phyloP scores from a whole-genome alignment of 371 early-diverging fungal species.

The Circinella minor region DNA sequence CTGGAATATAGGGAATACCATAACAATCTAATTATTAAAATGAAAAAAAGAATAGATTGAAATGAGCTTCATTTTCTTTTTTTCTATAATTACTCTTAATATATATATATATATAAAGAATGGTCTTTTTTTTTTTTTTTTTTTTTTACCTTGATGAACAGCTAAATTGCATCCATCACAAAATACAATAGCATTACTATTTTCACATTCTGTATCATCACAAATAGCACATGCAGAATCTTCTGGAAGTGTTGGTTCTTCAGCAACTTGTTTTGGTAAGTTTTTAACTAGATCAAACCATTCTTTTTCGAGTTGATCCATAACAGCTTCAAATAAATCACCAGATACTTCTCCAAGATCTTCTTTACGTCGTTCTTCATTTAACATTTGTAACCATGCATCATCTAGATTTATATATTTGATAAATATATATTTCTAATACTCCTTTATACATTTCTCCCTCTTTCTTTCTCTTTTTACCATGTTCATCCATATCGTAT shows the following conservation, averaged over 20 bases:
- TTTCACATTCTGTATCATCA: conserved; percentile 95
- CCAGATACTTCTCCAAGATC: conserved; percentile 57
- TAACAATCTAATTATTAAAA: conserved; percentile 82
- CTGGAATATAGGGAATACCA: conserved; percentile 99
- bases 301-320: conserved; percentile 95
- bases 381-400: conserved; percentile 76
- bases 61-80: too few relatives aligned
- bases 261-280: conserved; percentile 38
- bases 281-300: conserved; percentile 89
- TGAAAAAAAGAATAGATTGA: too few relatives aligned
- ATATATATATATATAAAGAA: too few relatives aligned
- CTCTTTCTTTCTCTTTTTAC: conserved; percentile 37
- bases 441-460: neutral
- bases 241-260: conserved; percentile 58
- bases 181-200: conserved; percentile 97
- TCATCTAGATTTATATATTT: conserved; percentile 48
- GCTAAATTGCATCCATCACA: conserved; percentile 99
- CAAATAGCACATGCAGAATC: conserved; percentile 94
- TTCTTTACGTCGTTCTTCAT: conserved; percentile 65
- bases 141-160: conserved; percentile 89
- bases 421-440: too few relatives aligned
- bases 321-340: conserved; percentile 83
- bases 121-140: too few relatives aligned
- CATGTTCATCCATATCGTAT: conserved; percentile 98
- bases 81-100: neutral